Evolutionary conservation across 805 yeast genomes (phyloP), one percentile per base, ranked within the genome.

Genomic region (Kluyveromyces lactis): DNA sequence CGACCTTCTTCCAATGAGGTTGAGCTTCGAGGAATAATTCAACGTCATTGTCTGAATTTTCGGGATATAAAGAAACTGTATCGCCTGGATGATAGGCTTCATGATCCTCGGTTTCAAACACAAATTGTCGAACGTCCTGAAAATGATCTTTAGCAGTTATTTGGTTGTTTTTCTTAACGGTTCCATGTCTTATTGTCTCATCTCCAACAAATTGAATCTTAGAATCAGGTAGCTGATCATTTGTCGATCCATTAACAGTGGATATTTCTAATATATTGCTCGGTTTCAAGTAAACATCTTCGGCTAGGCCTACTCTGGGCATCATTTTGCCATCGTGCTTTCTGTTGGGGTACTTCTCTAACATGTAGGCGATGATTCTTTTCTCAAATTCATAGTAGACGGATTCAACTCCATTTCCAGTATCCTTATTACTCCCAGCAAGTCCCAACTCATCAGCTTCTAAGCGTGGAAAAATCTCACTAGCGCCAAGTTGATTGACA

Each of bases 391-490:
- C 87, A 17, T 75, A 68, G 58, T 77, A 89, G 47, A 71, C 83
- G 0, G 80, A 79, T 49, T 90, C 97, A 10, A 73, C 58, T 7
- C 80, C 73, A 9, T 53, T 39, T 11, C 64, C 64, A 6, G 58
- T 52, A 12, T 48, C 53, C 13, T 49, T 54, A 36, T 60, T 61
- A 42, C 62, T 56, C 0, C 92, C 90, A 38, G 81, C 86, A 1
- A 84, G 65, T 8, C 84, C 73, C 60, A 74, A 77, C 47, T 92
- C 97, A 61, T 92, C 97, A 17, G 92, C 86, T 51, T 92, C 98
- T 26, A 87, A 84, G 38, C 97, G 65, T 4, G 73, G 71, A 36
- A 81, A 69, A 4, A 86, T 60, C 51, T 82, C 92, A 0, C 46
- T 43, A 2, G 90, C 95, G 1, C 98, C 97, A 12, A 92, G 66